Evolutionary conservation across 495 filamentous ascomycete species (phyloP).

Genomic region (Penicillium angulare): DNA sequence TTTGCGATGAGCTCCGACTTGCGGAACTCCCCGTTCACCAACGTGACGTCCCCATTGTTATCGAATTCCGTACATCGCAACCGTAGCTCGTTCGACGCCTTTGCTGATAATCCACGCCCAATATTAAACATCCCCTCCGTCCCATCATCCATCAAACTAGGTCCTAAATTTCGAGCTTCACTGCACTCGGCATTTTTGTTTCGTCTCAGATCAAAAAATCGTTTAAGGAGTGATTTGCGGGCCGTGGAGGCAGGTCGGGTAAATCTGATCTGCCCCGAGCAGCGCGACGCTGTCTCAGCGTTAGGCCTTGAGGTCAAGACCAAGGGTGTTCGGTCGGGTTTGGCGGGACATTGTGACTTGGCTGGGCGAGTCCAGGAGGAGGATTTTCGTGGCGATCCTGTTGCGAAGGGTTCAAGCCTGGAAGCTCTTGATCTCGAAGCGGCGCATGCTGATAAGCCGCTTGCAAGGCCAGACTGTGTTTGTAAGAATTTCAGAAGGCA

Average conservation of each 20-base stretch:
- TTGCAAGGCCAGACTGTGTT: constrained; percentile 57
- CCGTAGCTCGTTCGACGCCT: constrained; percentile 74
- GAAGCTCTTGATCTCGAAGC: constrained; percentile 9
- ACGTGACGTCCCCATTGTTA: constrained; percentile 87
- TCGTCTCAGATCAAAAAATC: constrained; percentile 50
- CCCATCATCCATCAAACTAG: constrained; percentile 37
- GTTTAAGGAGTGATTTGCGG: constrained; percentile 52
- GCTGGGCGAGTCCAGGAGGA: constrained; percentile 26
- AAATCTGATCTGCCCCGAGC: constrained; percentile 7
- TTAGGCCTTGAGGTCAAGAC: constrained; percentile 14
- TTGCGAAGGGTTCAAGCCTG: constrained; percentile 10
- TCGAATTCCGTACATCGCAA: constrained; percentile 95
- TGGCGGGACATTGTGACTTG: constrained; percentile 9
- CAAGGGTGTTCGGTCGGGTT: constrained; percentile 8
- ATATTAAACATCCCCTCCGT: constrained; percentile 44
- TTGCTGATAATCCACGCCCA: constrained; percentile 62
- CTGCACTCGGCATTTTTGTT: constrained; percentile 29
- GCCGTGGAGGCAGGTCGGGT: constrained; percentile 42
- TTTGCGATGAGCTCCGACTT: constrained; percentile 96
- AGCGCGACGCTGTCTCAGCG: not conserved
- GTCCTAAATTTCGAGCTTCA: constrained; percentile 11
- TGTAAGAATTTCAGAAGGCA: constrained; percentile 61
- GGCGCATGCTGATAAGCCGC: constrained; percentile 35
- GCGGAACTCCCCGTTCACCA: constrained; percentile 93
- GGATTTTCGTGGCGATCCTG: constrained; percentile 14